Evolutionary conservation across 2,329 filamentous ascomycete species (phyloP).

Genomic region (Bisporella sp.): DNA sequence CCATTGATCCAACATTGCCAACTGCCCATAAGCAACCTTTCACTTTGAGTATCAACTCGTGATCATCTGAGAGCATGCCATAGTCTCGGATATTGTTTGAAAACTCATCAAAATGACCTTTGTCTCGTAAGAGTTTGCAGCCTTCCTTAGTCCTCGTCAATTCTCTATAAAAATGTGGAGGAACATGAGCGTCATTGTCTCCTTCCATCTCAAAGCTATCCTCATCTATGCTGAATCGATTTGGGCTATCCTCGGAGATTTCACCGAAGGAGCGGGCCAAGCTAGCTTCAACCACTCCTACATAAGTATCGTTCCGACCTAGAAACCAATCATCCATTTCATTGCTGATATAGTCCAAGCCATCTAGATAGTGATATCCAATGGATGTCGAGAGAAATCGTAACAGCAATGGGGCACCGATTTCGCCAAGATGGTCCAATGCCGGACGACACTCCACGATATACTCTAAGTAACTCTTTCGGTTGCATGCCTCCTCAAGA

Average conservation of each 20-base stretch:
- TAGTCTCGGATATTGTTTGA: conserved; percentile 81
- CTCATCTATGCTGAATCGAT: conserved; percentile 32
- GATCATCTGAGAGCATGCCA: conserved; percentile 76
- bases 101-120: conserved; percentile 95
- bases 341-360: conserved; percentile 95
- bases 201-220: conserved; percentile 35
- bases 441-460: conserved; percentile 94
- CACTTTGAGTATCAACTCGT: conserved; percentile 82
- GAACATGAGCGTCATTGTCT: conserved; percentile 48
- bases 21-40: conserved; percentile 98
- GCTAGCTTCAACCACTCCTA: conserved; percentile 90
- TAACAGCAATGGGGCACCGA: conserved; percentile 84
- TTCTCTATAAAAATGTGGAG: conserved; percentile 97
- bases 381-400: conserved; percentile 94
- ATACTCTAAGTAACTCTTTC: conserved; percentile 83
- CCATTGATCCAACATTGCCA: conserved; percentile 97
- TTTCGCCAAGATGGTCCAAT: conserved; percentile 91
- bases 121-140: conserved; percentile 81
- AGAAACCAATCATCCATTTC: conserved; percentile 99
- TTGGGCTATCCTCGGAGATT: conserved; percentile 31
- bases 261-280: conserved; percentile 71
- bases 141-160: conserved; percentile 88
- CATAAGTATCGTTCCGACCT: conserved; percentile 93
- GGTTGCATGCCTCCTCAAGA: conserved; percentile 93
- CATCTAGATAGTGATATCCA: conserved; percentile 95